Evolutionary conservation across 495 filamentous ascomycete species (phyloP), one percentile per base, ranked within the genome.

Genomic region (Letharia lupina): DNA sequence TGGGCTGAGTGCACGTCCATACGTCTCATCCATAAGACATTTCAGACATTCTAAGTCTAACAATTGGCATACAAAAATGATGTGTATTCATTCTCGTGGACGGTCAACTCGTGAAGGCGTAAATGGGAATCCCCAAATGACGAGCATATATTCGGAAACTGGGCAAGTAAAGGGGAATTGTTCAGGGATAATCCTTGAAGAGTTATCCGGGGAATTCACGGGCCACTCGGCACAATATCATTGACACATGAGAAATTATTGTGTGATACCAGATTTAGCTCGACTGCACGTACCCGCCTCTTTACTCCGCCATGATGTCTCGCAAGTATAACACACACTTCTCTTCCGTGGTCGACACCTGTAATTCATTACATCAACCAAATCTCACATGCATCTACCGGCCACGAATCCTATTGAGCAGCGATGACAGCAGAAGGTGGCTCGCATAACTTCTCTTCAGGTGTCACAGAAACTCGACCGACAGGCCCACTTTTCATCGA

Each of bases 401-500:
- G 2, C 48, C 5, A 12, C 48, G 4, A 23, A 52, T 23, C n/a
- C n/a, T 52, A 28, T 12, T 28, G n/a, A 52, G n/a, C 7, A 23
- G 23, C 23, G 31, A 52, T 52, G 48, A 23, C 48, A 28, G 23
- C n/a, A 28, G n/a, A 52, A 28, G 48, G 23, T 28, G 23, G 31
- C 16, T 56, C 52, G 0, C 0, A 56, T 33, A 5, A 56, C 31
- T 44, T 56, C 35, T 15, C 50, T 42, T 39, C 47, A 23, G n/a
- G 15, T 50, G 13, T 64, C 6, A 20, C 33, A 10, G 48, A 37
- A 2, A 44, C 8, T 31, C 37, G 44, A 16, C 41, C 67, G 0
- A 33, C 48, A 3, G 75, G 77, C 5, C 77, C 77, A 62, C 63
- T 66, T 50, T 80, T 80, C 64, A 67, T 78, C 37, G 78, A 80